Evolutionary conservation across 345 rosid species (phyloP), one percentile per base, ranked within the genome.

Genomic region (Boechera divaricarpa): DNA sequence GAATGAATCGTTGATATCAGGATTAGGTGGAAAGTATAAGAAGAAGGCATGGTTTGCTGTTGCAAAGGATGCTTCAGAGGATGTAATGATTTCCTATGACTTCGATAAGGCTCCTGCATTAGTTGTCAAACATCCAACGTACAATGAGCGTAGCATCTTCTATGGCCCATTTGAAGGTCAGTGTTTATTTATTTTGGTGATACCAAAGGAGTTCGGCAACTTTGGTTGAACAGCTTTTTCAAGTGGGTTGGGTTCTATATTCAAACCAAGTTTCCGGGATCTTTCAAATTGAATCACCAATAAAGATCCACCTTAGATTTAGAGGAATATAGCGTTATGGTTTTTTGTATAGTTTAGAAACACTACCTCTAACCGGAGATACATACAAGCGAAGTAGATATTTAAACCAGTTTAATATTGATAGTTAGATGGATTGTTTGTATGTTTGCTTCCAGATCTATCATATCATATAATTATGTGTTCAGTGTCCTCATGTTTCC

Each of bases 151-250:
- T 68, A 86, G 79, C 57, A 77, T 84, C 63, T 95, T 89, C 69
- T 92, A 95, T 69, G 99, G 98, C 1, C 99, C 98, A 31, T 91
- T 91, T 78, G 98, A 95, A 87, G 98, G 99, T 92, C 67, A 66
- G 85, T 79, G 51, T 61, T 47, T 28, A 33, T 21, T 28, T 33
- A 31, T 72, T 36, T 36, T 7, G 39, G 39, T 36, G 0, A 36
- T 36, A 7, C 8, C 2, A 35, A 36, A 36, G 9, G 39, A 36
- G 39, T 21, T 21, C 24, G 24, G 24, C 24, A 21, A 21, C 24
- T 21, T 21, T 21, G 24, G 24, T 21, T 21, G 24, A 21, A 21
- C 24, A 21, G 24, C 24, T 21, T 21, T 21, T 31, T 53, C 24
- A 36, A 13, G 45, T 52, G 29, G 49, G 9, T 0, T 52, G 29